phyloP scores from a whole-genome alignment of 306 rosid species.

The Corylus heterophylla region DNA sequence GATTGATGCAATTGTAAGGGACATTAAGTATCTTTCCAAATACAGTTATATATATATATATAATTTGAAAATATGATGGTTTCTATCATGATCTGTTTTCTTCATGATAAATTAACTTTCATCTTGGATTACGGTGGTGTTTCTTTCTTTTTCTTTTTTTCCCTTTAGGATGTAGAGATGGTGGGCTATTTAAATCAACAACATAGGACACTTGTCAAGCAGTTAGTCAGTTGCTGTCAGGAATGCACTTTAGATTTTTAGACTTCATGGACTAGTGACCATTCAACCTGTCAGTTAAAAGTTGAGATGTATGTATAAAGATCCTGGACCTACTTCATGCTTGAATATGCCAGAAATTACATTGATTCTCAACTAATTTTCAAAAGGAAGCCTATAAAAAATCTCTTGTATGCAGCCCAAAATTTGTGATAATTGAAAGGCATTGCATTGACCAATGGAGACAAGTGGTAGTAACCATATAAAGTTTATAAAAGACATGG shows the following conservation, averaged over 20 bases:
- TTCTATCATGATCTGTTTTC: neutral
- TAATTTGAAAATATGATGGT: neutral
- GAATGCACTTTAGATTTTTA: neutral
- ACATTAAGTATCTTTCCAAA: conserved; percentile 19
- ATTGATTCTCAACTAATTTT: neutral
- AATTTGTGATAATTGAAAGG: neutral
- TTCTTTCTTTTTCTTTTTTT: neutral
- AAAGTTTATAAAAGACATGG: too few relatives aligned
- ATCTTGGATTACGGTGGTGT: neutral
- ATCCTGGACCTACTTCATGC: neutral
- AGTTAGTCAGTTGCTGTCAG: neutral
- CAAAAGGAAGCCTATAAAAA: neutral
- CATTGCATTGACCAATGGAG: neutral
- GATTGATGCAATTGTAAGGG: conserved; percentile 77
- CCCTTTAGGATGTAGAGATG: neutral
- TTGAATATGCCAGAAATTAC: neutral
- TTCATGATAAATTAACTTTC: neutral
- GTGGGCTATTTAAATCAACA: neutral
- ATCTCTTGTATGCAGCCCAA: neutral
- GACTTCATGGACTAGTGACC: neutral
- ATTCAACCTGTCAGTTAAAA: neutral
- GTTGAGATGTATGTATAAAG: neutral
- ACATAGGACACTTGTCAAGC: neutral
- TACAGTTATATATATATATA: conserved; percentile 10
- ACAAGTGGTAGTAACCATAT: too few relatives aligned